phyloP scores from a whole-genome alignment of 2,329 filamentous ascomycete species.

The Colletotrichum paranaense region DNA sequence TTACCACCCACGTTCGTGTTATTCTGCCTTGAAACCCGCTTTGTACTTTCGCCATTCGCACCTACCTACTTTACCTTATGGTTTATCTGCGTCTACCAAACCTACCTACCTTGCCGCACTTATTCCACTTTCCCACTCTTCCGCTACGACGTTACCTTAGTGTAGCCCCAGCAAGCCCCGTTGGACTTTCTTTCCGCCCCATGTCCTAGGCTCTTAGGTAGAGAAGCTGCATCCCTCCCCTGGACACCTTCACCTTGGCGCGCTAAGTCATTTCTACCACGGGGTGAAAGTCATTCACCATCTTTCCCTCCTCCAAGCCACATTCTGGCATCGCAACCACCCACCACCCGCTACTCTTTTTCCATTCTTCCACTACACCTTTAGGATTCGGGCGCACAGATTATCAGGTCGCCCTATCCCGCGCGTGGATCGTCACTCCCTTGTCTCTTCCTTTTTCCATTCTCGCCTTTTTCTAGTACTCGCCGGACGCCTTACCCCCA shows the following conservation, averaged over 20 bases:
- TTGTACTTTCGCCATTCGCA: not conserved
- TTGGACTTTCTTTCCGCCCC: conserved; percentile 8
- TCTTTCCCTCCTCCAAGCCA: conserved; percentile 30
- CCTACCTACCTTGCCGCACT: not conserved
- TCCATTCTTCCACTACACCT: conserved; percentile 19
- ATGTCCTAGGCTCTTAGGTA: conserved; percentile 13
- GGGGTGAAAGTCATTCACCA: conserved; percentile 11
- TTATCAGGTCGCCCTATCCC: conserved; percentile 24
- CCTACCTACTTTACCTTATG: not conserved
- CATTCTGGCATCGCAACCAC: conserved; percentile 20
- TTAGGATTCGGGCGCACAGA: not conserved
- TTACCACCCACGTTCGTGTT: not conserved
- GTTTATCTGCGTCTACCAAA: not conserved
- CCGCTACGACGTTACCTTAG: conserved; percentile 1
- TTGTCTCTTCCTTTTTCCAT: conserved; percentile 24
- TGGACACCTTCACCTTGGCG: conserved; percentile 23
- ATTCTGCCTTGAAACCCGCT: not conserved
- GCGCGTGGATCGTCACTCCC: conserved; percentile 22
- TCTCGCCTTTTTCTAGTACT: conserved; percentile 16
- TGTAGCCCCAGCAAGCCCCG: conserved; percentile 21
- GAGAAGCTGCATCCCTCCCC: conserved; percentile 16
- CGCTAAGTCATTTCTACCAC: conserved; percentile 7
- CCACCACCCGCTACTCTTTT: conserved; percentile 13
- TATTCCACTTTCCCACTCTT: conserved; percentile 17
- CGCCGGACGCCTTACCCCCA: conserved; percentile 5